Evolutionary conservation across 2,329 filamentous ascomycete genomes (phyloP), one percentile per base, ranked within the genome.

Genomic region (Tolypocladium sp.): DNA sequence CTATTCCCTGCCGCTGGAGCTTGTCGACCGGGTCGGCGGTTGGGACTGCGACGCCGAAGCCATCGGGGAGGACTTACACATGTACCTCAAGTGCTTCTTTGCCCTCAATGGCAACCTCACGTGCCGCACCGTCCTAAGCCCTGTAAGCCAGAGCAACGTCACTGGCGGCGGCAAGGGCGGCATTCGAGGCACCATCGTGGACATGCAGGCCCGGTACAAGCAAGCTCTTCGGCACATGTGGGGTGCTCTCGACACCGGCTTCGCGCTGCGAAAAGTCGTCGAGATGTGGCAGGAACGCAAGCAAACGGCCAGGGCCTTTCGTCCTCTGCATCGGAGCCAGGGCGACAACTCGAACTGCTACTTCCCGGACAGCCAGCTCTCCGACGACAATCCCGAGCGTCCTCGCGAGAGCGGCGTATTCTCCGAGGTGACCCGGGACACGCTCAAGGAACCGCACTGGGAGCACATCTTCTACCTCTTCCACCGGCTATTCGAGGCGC

Each of bases 71-170:
- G 88, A 90, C 67, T 73, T 90, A 67, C 88, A 91, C 74, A 90
- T 90, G 88, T 88, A 88, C 68, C 78, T 90, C 62, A 90, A 90
- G 76, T 90, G 86, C 70, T 90, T 90, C 75, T 90, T 90, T 63
- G 85, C 86, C 1, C 79, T 89, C 22, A 88, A 87, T 62, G 88
- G 88, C 3, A 85, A 89, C 68, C 69, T 90, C 58, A 85, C 84
- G 15, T 82, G 82, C 54, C 79, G 82, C 55, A 83, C 86, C 4
- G 79, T 91, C 37, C 75, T 86, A 64, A 86, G 84, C 61, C 87
- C 88, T 2, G 86, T 89, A 60, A 90, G 87, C 72, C 87, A 90
- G 69, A 89, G 81, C 73, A 90, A 90, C 66, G 85, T 90, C 56
- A 84, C 83, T 55, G 85, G 83, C 51, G 81, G 82, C 41, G 79